These are phyloP conservation scores for Coemansia nantahalensis DNA, from an alignment of 192 early-diverging fungal genomes.

Conservation along the genomic window DNA sequence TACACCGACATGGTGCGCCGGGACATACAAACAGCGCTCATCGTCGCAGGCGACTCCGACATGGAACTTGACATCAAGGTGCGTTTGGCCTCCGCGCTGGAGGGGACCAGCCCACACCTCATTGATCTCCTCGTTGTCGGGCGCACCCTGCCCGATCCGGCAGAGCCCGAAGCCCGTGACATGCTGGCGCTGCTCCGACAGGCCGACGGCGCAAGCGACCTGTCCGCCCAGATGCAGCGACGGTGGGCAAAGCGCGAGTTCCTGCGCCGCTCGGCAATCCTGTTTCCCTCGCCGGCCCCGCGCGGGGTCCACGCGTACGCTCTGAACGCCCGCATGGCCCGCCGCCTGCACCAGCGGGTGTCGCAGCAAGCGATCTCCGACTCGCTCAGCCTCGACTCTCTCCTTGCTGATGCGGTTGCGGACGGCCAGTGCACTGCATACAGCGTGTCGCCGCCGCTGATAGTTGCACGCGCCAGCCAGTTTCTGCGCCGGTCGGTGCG, in stretches of 20 bases:
- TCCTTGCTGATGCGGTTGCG: conserved; percentile 27
- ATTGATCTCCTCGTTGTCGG: conserved; percentile 30
- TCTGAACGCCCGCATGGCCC: conserved; percentile 13
- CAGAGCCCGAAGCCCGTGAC: conserved; percentile 8
- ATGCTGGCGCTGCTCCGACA: conserved; percentile 3
- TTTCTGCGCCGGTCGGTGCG: conserved; percentile 15
- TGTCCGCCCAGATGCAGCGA: conserved; percentile 10
- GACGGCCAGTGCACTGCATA: conserved; percentile 12
- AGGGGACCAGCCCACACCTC: background rate
- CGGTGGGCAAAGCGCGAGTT: conserved; percentile 11
- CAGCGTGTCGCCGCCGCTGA: conserved; percentile 33
- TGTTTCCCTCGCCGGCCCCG: conserved; percentile 16
- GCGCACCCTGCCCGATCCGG: conserved; percentile 9
- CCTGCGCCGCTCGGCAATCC: background rate
- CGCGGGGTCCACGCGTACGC: conserved; percentile 25
- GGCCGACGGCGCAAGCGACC: background rate
- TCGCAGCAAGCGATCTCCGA: conserved; percentile 8
- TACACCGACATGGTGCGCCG: conserved; percentile 18
- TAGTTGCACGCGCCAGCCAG: conserved; percentile 8
- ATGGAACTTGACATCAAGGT: conserved; percentile 26
- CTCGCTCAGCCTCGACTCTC: conserved; percentile 19
- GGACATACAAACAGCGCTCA: conserved; percentile 20
- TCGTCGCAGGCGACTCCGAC: conserved; percentile 15
- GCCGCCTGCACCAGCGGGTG: conserved; percentile 8
- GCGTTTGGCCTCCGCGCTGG: conserved; percentile 14